Conservation (phyloP, 2,329 filamentous ascomycete genomes). For the Epicoccum nigrum region DNA sequence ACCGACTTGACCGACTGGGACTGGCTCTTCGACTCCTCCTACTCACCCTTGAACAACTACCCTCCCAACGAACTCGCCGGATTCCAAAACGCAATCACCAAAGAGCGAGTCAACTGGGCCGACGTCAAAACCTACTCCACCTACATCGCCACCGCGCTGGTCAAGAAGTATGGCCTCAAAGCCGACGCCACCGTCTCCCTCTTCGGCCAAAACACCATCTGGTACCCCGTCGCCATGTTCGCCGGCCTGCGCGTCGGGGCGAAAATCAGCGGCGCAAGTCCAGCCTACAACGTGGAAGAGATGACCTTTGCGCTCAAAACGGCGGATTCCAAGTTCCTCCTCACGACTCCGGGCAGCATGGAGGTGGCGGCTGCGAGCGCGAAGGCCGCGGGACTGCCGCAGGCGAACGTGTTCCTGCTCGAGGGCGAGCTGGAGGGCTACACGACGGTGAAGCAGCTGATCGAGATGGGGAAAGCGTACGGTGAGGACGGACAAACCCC, state of each 20-base stretch:
- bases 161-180: conserved; percentile 60
- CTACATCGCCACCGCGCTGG: conserved; percentile 65
- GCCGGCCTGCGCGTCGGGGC: conserved; percentile 61
- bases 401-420: conserved; percentile 61
- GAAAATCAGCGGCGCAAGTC: conserved; percentile 66
- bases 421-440: conserved; percentile 61
- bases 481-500: conserved; percentile 53
- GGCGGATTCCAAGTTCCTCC: conserved; percentile 62
- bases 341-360: conserved; percentile 63
- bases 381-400: conserved; percentile 59
- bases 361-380: conserved; percentile 62
- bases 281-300: conserved; percentile 71
- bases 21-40: conserved; percentile 65
- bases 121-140: conserved; percentile 64
- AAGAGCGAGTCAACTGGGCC: conserved; percentile 63
- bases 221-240: conserved; percentile 70
- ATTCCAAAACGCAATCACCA: conserved; percentile 65
- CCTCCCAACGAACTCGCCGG: conserved; percentile 53
- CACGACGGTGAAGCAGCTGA: conserved; percentile 55
- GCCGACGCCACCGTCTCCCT: conserved; percentile 64
- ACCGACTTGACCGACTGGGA: conserved; percentile 63
- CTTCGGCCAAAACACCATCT: conserved; percentile 69
- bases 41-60: conserved; percentile 56
- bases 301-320: conserved; percentile 69
- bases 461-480: conserved; percentile 51